These are phyloP conservation scores for Gastrodia elata DNA, from an alignment of 106 monocot species.

Conservation along the genomic window DNA sequence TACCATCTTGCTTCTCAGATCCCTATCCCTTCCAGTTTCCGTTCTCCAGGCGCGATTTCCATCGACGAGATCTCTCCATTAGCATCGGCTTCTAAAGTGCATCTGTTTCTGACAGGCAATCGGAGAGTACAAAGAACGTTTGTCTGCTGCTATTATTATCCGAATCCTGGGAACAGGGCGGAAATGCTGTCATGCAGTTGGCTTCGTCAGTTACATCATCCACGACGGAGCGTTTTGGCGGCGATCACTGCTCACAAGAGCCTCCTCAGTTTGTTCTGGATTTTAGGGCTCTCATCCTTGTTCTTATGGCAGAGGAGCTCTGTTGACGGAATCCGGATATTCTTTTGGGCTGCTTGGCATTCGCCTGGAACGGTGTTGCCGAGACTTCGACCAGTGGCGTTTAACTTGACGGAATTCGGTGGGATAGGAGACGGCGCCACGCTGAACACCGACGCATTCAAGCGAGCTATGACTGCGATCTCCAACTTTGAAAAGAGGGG, in stretches of 20 bases:
- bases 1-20: no score
- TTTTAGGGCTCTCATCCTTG: conserved; percentile 12
- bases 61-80: not conserved
- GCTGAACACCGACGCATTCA: conserved; percentile 51
- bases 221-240: conserved; percentile 8
- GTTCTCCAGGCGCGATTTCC: not conserved
- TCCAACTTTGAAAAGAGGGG: conserved; percentile 19
- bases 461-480: conserved; percentile 44
- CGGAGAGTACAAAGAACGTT: not conserved
- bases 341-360: not conserved
- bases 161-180: conserved; percentile 4
- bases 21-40: not conserved
- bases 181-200: conserved; percentile 5
- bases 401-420: conserved; percentile 53
- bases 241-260: conserved; percentile 8
- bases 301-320: conserved; percentile 35
- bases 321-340: conserved; percentile 5
- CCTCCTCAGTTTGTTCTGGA: conserved; percentile 23
- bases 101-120: not conserved
- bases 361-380: conserved; percentile 3
- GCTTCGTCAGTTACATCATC: conserved; percentile 6
- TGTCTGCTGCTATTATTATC: not conserved
- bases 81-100: not conserved
- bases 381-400: conserved; percentile 15
- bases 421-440: conserved; percentile 52